Evolutionary conservation across 164 flowering plant genomes (phyloP).

Genomic region (Kalanchoe fedtschenkoi): DNA sequence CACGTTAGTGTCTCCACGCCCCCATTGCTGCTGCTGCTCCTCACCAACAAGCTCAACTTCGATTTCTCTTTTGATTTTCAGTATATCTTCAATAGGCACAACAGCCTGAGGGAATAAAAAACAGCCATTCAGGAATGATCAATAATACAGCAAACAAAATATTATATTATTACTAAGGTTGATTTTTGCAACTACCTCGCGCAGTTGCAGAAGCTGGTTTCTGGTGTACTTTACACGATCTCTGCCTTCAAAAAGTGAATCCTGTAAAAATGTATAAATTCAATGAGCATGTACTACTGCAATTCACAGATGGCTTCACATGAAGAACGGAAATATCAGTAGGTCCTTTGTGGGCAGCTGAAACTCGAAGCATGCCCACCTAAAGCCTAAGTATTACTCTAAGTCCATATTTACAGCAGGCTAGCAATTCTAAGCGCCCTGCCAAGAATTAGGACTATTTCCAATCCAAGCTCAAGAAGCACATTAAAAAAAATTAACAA

Average conservation of each 20-base stretch:
- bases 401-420: conserved; percentile 71
- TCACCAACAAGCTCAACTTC: conserved; percentile 68
- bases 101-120: conserved; percentile 25
- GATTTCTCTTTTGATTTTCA: conserved; percentile 65
- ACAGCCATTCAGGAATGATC: background rate
- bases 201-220: conserved; percentile 66
- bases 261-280: conserved; percentile 12
- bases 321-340: conserved; percentile 19
- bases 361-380: conserved; percentile 41
- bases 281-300: background rate
- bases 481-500: no score
- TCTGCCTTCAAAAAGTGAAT: conserved; percentile 50
- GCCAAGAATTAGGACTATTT: conserved; percentile 74
- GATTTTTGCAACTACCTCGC: conserved; percentile 39
- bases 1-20: conserved; percentile 54
- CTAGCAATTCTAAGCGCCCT: conserved; percentile 32
- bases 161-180: no score
- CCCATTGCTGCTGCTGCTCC: conserved; percentile 56
- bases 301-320: background rate
- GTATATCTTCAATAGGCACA: conserved; percentile 46
- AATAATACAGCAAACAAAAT: no score
- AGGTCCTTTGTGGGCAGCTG: conserved; percentile 47
- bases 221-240: conserved; percentile 60
- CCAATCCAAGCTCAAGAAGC: no score
- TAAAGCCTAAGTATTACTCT: conserved; percentile 40